A percentile compares a stretch with the other conserved stretches of the same genome.
phyloP scores from a whole-genome alignment of 2,329 filamentous ascomycete species.

The Colletotrichum aenigma region DNA sequence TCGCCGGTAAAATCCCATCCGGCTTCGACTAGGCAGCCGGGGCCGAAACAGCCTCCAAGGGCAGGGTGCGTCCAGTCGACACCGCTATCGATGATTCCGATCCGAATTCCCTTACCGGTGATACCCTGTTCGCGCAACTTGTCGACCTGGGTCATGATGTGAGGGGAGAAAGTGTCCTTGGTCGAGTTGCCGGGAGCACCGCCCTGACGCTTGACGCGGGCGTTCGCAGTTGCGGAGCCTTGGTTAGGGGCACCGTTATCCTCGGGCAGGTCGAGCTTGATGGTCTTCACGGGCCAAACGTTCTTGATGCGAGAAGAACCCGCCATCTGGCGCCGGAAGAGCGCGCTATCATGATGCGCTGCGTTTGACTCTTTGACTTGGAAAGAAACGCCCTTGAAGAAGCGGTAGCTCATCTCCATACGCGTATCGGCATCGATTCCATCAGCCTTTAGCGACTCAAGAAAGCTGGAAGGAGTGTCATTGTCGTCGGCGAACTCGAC shows the following conservation, averaged over 20 bases:
- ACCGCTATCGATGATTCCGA: slow-evolving; percentile 44
- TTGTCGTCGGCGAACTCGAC: slow-evolving; percentile 26
- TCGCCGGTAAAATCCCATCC: slow-evolving; percentile 54
- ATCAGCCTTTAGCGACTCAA: slow-evolving; percentile 12
- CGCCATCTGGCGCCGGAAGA: slow-evolving; percentile 20
- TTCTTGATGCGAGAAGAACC: slow-evolving; percentile 26
- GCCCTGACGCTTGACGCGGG: not conserved
- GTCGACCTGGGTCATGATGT: slow-evolving; percentile 35
- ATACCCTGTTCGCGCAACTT: slow-evolving; percentile 45
- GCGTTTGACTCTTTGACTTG: slow-evolving; percentile 27
- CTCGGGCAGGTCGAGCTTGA: slow-evolving; percentile 19
- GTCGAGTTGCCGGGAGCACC: not conserved
- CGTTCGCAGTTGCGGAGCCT: not conserved
- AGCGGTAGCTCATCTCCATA: slow-evolving; percentile 24
- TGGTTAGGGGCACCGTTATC: slow-evolving; percentile 8
- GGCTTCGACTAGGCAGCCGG: slow-evolving; percentile 48
- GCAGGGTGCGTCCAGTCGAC: slow-evolving; percentile 56
- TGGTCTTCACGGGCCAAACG: slow-evolving; percentile 31
- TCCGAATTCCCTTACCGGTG: slow-evolving; percentile 46
- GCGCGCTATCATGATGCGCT: slow-evolving; percentile 22
- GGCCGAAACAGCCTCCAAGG: slow-evolving; percentile 57
- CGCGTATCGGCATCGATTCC: slow-evolving; percentile 22
- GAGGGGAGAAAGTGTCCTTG: not conserved
- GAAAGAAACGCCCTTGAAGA: slow-evolving; percentile 30
- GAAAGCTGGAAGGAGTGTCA: slow-evolving; percentile 13